Base-by-base conservation (phyloP, 2,329 filamentous ascomycete species). In the Septoria petroselini region DNA sequence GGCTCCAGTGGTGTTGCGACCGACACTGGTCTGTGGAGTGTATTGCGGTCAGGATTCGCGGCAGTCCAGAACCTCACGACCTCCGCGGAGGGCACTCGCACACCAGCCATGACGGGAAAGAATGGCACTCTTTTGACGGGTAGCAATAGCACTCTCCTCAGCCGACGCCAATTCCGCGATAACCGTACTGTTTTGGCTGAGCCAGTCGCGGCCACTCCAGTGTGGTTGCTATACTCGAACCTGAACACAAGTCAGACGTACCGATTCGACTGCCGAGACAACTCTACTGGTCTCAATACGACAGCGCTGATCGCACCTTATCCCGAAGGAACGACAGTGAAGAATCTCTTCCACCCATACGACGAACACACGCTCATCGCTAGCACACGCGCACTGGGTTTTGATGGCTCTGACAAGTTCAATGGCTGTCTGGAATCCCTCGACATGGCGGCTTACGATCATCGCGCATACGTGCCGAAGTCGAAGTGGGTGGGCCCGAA, bases 291-390 rank as follows among this genome's bases (percentile, higher is more conserved):
- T n/a, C 29, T 56, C 14, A 67, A 68, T 23, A 63, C 68, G 11
- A 65, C 63, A 2, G 76, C 76, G 1, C 68, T 84, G 23, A 66
- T 83, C 27, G 68, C 80, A 3, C 78, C 81, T 0, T 84, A 80
- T 47, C 67, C 70, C 6, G 62, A 64, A 2, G 75, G 73, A 7
- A 76, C 73, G 1, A 76, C 70, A 1, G 79, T 84, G 54, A 79
- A 77, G 58, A 82, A 82, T 55, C 62, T 84, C 4, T 81, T 84
- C 60, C 77, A 76, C 57, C 79, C 80, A 0, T 79, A 77, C 54
- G 78, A 80, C 15, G 73, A 78, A 53, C 66, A 76, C 37, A 73
- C 65, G 0, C 67, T 84, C 7, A 68, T 70, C 43, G 61, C 64
- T 27, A 46, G 51, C 23, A 51, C 50, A 2, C 43, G 44, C 5